Base-by-base conservation (phyloP, 768 basidiomycete species). In the Mrakia frigida region DNA sequence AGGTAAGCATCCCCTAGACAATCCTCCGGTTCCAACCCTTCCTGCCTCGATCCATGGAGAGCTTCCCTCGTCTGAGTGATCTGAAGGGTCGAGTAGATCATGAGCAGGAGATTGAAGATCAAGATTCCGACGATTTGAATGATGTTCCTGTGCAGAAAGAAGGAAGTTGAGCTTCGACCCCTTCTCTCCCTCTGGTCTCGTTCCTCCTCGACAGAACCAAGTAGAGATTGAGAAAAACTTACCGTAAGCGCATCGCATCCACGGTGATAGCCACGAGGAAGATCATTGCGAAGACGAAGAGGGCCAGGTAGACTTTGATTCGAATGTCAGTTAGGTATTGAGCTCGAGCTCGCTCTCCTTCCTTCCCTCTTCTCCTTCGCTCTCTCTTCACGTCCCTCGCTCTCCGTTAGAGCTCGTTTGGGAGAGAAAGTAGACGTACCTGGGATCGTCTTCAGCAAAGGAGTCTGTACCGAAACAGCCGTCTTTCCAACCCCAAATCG, bases 1-100 rank as follows among this genome's bases (percentile, higher is more conserved):
- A 73, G 56, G 56, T 73, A 61, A 23, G 25, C 7, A 9, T 33
- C 23, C 0, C 71, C 71, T 18, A 9, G 5, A 39, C 71, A 73
- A 53, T 61, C 37, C 56, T 16, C 6, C 23, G 71, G 71, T 13
- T 60, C n/a, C 53, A 56, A 25, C 7, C 56, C 21, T 9, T 28
- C 56, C 11, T 56, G 53, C 14, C 56, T 52, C 53, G 71, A 73
- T 1, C 35, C 56, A 37, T 59, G 56, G 37, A 73, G 56, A 23
- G 71, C 71, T 6, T 73, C 71, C 23, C 71, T 16, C 5, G 71
- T 73, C 33, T 73, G 71, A 16, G 25, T 37, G 56, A 73, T 59
- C 37, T 73, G 71, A 23, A 73, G 71, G 6, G 71, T 35, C n/a
- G 71, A 56, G 71, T 73, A 73, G 71, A 73, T 33, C 53, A 60